Base-by-base conservation (phyloP, 371 early-diverging fungal genomes). In the Nosema granulosis region DNA sequence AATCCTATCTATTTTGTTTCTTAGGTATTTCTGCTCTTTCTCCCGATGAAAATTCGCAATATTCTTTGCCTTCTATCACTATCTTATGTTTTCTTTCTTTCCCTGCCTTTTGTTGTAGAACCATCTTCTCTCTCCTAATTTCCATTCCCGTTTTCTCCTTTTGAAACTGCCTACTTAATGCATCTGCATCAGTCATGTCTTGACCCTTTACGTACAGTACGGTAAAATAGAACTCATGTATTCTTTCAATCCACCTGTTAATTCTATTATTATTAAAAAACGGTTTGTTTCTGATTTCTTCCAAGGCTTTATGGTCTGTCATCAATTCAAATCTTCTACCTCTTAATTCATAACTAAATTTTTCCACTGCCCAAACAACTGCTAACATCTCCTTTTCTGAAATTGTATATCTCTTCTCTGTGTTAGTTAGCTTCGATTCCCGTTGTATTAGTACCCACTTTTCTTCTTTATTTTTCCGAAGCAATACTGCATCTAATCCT, bases 231-330 rank as follows among this genome's bases (percentile, higher is more conserved):
- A 24, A 77, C 35, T 59, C 49, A 37, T 63, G 57, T 58, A 80
- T 37, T 38, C 58, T 70, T 32, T 75, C 63, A 11, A 56, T 20
- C 77, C 72, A 75, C 54, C 79, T 75, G 18, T 69, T 61, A 54
- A 80, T 22, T 62, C 78, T 71, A 13, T 20, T 16, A n/a, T 58
- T 59, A 52, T 56, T 37, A 49, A 63, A 70, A n/a, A 51, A 22
- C 22, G 43, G 34, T 52, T 77, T 82, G 20, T 80, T 71, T 80
- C 35, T 57, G 1, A 79, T 54, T 31, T 62, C 24, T 34, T 1
- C 58, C 73, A 80, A 32, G 9, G 80, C 72, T 77, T 77, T 76
- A 65, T 82, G 80, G 56, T 82, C 82, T 3, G 82, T 82, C 32
- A 34, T 57, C 34, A 82, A 3, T 43, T 24, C 58, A 62, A 80